A percentile compares a stretch with the other conserved stretches of the same genome.
Conservation (phyloP, 2,329 filamentous ascomycete species). For the Aspergillus sp. region DNA sequence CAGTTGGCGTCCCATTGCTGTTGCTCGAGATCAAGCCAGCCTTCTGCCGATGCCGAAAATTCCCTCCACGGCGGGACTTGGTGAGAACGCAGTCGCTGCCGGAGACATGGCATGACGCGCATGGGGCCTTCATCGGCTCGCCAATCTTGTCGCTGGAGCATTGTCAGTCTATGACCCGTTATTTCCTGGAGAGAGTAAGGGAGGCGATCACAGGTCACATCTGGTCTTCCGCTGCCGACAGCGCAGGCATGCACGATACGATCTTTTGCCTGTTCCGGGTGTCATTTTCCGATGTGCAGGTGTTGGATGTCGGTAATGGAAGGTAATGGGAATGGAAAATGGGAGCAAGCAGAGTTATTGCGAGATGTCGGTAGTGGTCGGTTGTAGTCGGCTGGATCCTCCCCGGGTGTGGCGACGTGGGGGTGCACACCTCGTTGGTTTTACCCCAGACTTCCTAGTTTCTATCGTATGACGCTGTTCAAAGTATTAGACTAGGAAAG, state of each 20-base stretch:
- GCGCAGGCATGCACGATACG: background rate
- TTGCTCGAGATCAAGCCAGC: background rate
- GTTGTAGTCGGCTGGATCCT: background rate
- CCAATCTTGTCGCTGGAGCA: background rate
- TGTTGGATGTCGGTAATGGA: background rate
- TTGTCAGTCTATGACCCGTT: background rate
- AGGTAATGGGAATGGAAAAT: background rate
- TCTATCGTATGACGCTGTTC: too few species aligned
- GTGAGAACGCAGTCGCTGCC: background rate
- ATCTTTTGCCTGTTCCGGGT: background rate
- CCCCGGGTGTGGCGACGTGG: too few species aligned
- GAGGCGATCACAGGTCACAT: background rate
- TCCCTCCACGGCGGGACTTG: background rate
- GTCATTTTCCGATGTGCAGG: background rate
- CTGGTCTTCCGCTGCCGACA: background rate
- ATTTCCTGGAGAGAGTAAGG: background rate
- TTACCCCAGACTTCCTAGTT: too few species aligned
- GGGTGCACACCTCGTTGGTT: too few species aligned
- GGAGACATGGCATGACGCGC: background rate
- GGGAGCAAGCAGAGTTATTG: background rate
- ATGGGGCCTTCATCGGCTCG: background rate
- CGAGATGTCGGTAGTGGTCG: background rate
- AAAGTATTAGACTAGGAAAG: too few species aligned
- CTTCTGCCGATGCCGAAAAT: background rate
- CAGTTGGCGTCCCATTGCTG: too few species aligned